These are phyloP conservation scores for Metroxylon sagu DNA, from an alignment of 176 grass and related monocot species.

Conservation along the genomic window DNA sequence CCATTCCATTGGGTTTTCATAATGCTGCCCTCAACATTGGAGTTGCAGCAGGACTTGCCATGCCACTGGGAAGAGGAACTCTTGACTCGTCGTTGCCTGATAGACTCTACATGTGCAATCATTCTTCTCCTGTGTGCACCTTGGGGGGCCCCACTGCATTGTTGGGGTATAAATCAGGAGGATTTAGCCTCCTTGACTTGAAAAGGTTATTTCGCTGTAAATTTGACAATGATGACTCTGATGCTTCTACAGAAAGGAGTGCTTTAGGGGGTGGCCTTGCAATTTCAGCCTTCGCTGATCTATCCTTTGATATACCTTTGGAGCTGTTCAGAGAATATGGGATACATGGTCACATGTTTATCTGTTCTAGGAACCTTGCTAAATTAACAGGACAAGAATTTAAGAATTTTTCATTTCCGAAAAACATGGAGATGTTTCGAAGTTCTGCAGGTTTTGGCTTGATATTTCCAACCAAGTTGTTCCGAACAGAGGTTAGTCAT, in stretches of 20 bases:
- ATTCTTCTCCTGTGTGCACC: slow-evolving; percentile 48
- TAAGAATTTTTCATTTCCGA: slow-evolving; percentile 43
- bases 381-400: slow-evolving; percentile 54
- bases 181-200: slow-evolving; percentile 41
- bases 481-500: slow-evolving; percentile 65
- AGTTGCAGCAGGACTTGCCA: slow-evolving; percentile 42
- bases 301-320: slow-evolving; percentile 76
- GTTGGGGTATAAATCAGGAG: slow-evolving; percentile 64
- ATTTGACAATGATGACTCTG: slow-evolving; percentile 28
- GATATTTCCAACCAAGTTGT: slow-evolving; percentile 77
- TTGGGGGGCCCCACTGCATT: slow-evolving; percentile 52
- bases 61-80: slow-evolving; percentile 48
- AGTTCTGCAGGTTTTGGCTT: slow-evolving; percentile 75
- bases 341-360: slow-evolving; percentile 72
- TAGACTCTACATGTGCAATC: slow-evolving; percentile 66
- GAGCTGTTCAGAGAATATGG: slow-evolving; percentile 67
- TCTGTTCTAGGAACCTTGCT: slow-evolving; percentile 52
- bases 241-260: slow-evolving; percentile 30
- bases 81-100: slow-evolving; percentile 58
- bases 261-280: slow-evolving; percentile 49
- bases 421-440: slow-evolving; percentile 45
- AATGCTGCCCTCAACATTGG: slow-evolving; percentile 68
- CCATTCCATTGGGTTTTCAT: slow-evolving; percentile 54
- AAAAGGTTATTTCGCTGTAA: slow-evolving; percentile 27
- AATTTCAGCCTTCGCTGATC: slow-evolving; percentile 68